Evolutionary conservation across 371 early-diverging fungal genomes (phyloP), one percentile per base, ranked within the genome.

Genomic region (Coemansia sp.): DNA sequence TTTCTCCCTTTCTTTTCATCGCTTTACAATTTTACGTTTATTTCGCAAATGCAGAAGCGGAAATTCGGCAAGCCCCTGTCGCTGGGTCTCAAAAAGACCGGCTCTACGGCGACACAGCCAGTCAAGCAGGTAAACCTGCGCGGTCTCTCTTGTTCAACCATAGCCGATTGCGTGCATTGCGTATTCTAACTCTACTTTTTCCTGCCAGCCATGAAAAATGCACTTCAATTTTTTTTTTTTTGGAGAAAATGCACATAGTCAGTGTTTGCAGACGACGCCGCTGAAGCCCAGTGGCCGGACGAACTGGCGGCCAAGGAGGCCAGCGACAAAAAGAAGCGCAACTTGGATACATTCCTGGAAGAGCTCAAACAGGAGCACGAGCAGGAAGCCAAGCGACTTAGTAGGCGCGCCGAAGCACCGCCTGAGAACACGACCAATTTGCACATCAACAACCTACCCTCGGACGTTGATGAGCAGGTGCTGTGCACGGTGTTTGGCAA

Each of bases 371-470:
- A 80, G 84, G 85, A 78, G 38, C 70, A 77, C 48, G 72, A 78
- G 50, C 61, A 67, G 56, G 68, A 53, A 80, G 79, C 11, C 92
- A 93, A 53, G 53, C 11, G 16, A 1, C 51, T 51, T 7, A 20
- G 3, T 7, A 33, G 31, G 30, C 20, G 20, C 50, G 4, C 4
- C 26, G 26, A 26, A 26, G 26, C 26, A 26, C 26, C 45, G n/a
- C n/a, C 7, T 71, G 86, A 85, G 6, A 66, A 63, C n/a, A 90
- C 95, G 11, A 94, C 95, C 11, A 95, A 95, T 66, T 72, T 97
- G n/a, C 94, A 88, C 69, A 83, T 97, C 30, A 88, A 92, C 30
- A 94, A 95, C 63, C 81, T 97, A 61, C 83, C 83, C 57, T 90
- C 91, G 0, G 52, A 82, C 63, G 82, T 86, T 5, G 85, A 86